Evolutionary conservation across 2,329 filamentous ascomycete species (phyloP).

Genomic region (Paecilomyces sp.): DNA sequence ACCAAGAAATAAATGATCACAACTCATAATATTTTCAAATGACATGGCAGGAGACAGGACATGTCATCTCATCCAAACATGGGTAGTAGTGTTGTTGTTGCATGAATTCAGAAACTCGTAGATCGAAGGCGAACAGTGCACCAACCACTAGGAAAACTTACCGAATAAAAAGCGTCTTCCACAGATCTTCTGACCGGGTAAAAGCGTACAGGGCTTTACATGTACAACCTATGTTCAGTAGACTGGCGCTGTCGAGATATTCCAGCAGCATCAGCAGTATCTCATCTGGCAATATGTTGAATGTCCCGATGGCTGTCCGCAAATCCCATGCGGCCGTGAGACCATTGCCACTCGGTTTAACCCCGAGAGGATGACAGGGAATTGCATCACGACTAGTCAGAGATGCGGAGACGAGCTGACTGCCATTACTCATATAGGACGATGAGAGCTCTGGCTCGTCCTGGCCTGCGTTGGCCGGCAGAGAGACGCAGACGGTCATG

Average conservation of each 20-base stretch:
- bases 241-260: conserved; percentile 55
- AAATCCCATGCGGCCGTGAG: conserved; percentile 61
- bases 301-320: conserved; percentile 57
- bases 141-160: conserved; percentile 47
- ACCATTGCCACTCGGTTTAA: conserved; percentile 83
- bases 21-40: background rate
- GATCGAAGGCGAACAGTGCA: background rate
- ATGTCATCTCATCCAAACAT: background rate
- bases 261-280: conserved; percentile 70
- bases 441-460: conserved; percentile 4
- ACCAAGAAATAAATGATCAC: background rate
- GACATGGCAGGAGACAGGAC: background rate
- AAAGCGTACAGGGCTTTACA: conserved; percentile 86
- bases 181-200: conserved; percentile 75
- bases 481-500: conserved; percentile 27
- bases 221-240: conserved; percentile 64
- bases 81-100: background rate
- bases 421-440: conserved; percentile 5
- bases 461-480: conserved; percentile 13
- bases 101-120: background rate
- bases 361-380: conserved; percentile 69
- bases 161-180: conserved; percentile 79
- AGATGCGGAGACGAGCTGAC: conserved; percentile 5
- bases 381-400: conserved; percentile 51
- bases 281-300: conserved; percentile 71